Evolutionary conservation across 306 rosid genomes (phyloP), one percentile per base, ranked within the genome.

Genomic region (Adenanthera pavonina): DNA sequence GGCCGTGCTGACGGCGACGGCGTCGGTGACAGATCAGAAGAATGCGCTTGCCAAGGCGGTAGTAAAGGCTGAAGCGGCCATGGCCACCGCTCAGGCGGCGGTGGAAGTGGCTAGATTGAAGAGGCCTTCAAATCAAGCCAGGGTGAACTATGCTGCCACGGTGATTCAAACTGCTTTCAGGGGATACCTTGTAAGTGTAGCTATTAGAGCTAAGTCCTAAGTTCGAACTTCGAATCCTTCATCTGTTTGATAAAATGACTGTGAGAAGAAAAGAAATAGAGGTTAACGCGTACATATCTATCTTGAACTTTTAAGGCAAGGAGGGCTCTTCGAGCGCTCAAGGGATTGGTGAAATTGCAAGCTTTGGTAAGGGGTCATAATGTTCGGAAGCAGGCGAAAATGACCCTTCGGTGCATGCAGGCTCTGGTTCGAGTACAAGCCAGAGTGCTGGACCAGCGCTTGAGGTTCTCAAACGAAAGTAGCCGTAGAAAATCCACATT

Each of bases 301-400:
- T 47, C 13, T 54, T 47, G 67, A 43, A 25, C 33, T 74, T 54
- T 35, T 17, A 54, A 93, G 99, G 99, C 97, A 19, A 93, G 98
- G 88, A 93, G 99, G 75, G 99, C 99, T 4, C 92, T 92, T 51
- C 85, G 94, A 10, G 99, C 99, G 25, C 91, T 95, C 0, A 95
- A 92, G 80, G 99, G 99, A 35, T 66, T 95, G 15, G 99, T 95
- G 84, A 95, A 95, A 89, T 83, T 95, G 88, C 99, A 95, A 82
- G 99, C 99, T 14, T 80, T 95, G 49, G 99, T 95, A 75, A 90
- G 98, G 52, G 99, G 99, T 11, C 98, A 95, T 73, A 95, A 95
- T 53, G 99, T 95, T 56, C 84, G 99, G 68, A 95, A 93, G 83
- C 99, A 95, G 69, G 99, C 99, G 2, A 93, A 95, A 89, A 93